A percentile compares a stretch with the other conserved stretches of the same genome.
These are phyloP conservation scores for Lathyrus tuberosus DNA, from an alignment of 306 rosid genomes.

Conservation along the genomic window DNA sequence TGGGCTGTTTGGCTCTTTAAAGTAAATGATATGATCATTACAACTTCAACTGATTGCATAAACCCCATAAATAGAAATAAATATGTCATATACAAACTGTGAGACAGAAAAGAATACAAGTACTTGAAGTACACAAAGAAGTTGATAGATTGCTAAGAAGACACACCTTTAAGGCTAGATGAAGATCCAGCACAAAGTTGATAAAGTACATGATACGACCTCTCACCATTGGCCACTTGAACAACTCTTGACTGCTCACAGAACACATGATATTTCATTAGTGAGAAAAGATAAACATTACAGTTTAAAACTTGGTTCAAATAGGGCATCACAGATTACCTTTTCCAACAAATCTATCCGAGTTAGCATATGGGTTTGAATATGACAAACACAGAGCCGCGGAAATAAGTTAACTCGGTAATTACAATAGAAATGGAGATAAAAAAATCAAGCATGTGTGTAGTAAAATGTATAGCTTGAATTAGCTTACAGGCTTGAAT, in stretches of 20 bases:
- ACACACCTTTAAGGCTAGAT: slow-evolving; percentile 69
- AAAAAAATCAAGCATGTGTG: slow-evolving; percentile 26
- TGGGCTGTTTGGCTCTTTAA: slow-evolving; percentile 31
- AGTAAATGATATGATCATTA: slow-evolving; percentile 21
- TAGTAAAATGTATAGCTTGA: slow-evolving; percentile 33
- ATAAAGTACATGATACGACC: slow-evolving; percentile 89
- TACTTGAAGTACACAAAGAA: slow-evolving; percentile 2
- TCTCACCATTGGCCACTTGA: slow-evolving; percentile 68
- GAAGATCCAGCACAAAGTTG: slow-evolving; percentile 97
- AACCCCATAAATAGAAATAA: slow-evolving; percentile 24
- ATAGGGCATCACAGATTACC: slow-evolving; percentile 58
- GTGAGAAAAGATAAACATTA: slow-evolving; percentile 30
- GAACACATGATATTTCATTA: slow-evolving; percentile 44
- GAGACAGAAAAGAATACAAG: neutral
- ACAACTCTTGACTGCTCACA: slow-evolving; percentile 89
- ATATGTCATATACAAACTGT: slow-evolving; percentile 17
- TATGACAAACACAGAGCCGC: slow-evolving; percentile 42
- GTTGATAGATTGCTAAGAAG: slow-evolving; percentile 26
- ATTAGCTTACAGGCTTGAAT: slow-evolving; percentile 80
- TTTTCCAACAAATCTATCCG: slow-evolving; percentile 75
- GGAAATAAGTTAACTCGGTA: slow-evolving; percentile 53
- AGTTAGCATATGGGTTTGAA: slow-evolving; percentile 38
- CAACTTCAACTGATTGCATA: slow-evolving; percentile 22
- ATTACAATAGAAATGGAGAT: slow-evolving; percentile 34
- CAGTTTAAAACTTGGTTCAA: slow-evolving; percentile 34